Evolutionary conservation across 2,329 filamentous ascomycete species (phyloP).

Genomic region (Taxawa tesnikishii): DNA sequence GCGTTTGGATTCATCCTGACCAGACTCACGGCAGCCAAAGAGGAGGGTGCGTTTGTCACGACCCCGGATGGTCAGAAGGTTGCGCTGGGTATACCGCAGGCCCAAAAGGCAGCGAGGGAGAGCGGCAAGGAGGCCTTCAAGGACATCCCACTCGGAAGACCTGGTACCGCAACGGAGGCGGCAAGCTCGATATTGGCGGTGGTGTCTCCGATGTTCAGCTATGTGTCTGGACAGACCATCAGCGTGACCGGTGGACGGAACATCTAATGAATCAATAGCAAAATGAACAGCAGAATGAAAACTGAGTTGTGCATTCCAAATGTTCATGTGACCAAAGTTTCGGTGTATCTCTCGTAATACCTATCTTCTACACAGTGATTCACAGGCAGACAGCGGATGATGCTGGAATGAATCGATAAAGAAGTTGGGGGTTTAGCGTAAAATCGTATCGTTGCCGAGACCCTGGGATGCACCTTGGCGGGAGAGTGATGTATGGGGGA

Average conservation of each 20-base stretch:
- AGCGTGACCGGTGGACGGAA: slow-evolving; percentile 68
- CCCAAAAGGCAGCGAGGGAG: slow-evolving; percentile 37
- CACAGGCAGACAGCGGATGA: no score
- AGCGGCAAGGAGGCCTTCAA: slow-evolving; percentile 25
- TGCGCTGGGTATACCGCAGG: slow-evolving; percentile 58
- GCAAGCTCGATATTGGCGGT: slow-evolving; percentile 66
- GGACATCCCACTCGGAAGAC: slow-evolving; percentile 68
- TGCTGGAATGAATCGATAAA: no score
- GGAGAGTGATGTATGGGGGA: no score
- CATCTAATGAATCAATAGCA: slow-evolving; percentile 39
- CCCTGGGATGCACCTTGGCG: no score
- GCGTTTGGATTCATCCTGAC: slow-evolving; percentile 77
- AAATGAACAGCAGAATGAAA: no score
- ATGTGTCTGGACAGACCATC: slow-evolving; percentile 78
- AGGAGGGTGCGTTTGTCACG: slow-evolving; percentile 66
- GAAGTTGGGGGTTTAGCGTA: no score
- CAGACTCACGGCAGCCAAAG: slow-evolving; percentile 70
- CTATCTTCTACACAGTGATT: no score
- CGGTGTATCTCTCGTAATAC: no score
- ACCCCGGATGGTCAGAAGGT: slow-evolving; percentile 67
- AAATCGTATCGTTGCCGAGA: no score
- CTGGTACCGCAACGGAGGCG: slow-evolving; percentile 69
- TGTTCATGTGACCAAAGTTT: no score
- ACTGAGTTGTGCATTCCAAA: no score
- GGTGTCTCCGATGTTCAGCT: slow-evolving; percentile 69